Evolutionary conservation across 2,329 filamentous ascomycete genomes (phyloP).

Genomic region (Colletotrichum sp.): DNA sequence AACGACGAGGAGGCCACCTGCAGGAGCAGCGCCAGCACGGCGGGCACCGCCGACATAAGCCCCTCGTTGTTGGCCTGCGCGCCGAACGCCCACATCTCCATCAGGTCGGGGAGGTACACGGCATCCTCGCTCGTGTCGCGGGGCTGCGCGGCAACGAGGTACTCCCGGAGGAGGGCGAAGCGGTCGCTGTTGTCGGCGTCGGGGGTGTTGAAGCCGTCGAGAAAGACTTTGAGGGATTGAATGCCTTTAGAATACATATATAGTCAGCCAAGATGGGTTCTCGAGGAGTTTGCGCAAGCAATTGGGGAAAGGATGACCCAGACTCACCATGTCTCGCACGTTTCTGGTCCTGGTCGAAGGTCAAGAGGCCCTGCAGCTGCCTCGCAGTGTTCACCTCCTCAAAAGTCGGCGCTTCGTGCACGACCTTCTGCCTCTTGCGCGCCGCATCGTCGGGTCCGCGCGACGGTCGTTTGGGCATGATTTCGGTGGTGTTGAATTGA

Average conservation of each 20-base stretch:
- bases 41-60: constrained; percentile 79
- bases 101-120: constrained; percentile 76
- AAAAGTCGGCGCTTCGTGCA: constrained; percentile 60
- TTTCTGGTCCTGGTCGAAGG: constrained; percentile 73
- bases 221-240: constrained; percentile 72
- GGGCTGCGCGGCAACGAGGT: constrained; percentile 63
- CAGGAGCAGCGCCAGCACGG: constrained; percentile 81
- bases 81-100: constrained; percentile 88
- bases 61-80: constrained; percentile 80
- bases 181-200: constrained; percentile 53
- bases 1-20: constrained; percentile 77
- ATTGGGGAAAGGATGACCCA: neutral
- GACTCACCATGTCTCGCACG: constrained; percentile 68
- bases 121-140: constrained; percentile 49
- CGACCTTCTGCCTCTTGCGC: constrained; percentile 61
- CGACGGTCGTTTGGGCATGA: constrained; percentile 52
- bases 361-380: constrained; percentile 72
- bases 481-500: neutral
- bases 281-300: too few species aligned
- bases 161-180: constrained; percentile 69
- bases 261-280: neutral
- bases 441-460: constrained; percentile 43
- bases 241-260: constrained; percentile 50
- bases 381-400: constrained; percentile 67
- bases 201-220: constrained; percentile 67